Evolutionary conservation across 2,329 filamentous ascomycete species (phyloP), one percentile per base, ranked within the genome.

Genomic region (Hawksworthiomyces lignivorus): DNA sequence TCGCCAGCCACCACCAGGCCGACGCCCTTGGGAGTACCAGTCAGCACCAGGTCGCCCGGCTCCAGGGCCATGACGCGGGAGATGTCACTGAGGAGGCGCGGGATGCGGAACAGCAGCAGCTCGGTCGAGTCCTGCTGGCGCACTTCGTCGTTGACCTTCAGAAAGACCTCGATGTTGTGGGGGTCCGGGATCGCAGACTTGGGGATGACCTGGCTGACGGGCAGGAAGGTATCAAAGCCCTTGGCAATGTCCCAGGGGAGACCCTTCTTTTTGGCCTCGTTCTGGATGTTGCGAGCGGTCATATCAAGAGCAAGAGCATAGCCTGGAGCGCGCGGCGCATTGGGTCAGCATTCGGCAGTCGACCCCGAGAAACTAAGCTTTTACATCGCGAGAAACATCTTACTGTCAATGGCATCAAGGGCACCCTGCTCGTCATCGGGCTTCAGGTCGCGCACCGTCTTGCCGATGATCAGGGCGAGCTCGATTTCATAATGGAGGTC

Each of bases 161-260:
- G 75, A 63, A 83, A 94, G 48, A 98, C 68, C 65, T 94, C 84
- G 15, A 87, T 81, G 55, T 90, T 79, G 61, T 97, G 89, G 24
- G 92, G 92, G 64, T 97, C 80, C 11, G 83, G 76, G 52, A 98
- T 87, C 50, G 75, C 72, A 27, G 76, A 71, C 68, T 94, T 94
- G 52, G 80, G 70, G 55, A 98, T 94, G 42, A 86, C 71, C 50
- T 82, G 70, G 61, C 83, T 87, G 57, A 98, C 75, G 45, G 92
- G 92, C 39, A 94, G 73, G 70, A 98, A 98, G 4, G 92, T 97
- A 63, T 98, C 92, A 61, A 97, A 98, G 35, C 92, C 92, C 70
- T 98, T 98, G 53, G 87, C 84, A 52, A 96, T 96, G 56, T 82
- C 80, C 92, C 92, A 98, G 7, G 92, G 92, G 14, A 97, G 80